Evolutionary conservation across 192 early-diverging fungal genomes (phyloP).

Genomic region (Radiomyces spectabilis): DNA sequence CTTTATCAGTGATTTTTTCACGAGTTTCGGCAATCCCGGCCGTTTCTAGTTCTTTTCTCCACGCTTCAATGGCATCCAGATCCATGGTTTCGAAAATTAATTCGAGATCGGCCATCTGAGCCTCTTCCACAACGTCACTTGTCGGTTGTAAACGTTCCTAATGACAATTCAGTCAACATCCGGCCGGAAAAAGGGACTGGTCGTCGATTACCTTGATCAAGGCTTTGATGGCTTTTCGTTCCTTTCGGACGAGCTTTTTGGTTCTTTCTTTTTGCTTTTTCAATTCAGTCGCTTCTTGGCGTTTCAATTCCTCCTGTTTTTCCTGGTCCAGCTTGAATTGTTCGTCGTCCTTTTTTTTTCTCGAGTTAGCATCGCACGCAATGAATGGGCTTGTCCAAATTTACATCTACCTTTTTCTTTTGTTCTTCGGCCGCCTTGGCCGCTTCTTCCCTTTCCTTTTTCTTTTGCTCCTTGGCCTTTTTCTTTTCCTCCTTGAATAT

Average conservation of each 20-base stretch:
- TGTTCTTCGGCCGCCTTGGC: constrained; percentile 23
- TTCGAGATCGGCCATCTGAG: constrained; percentile 44
- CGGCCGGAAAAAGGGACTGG: too few species aligned
- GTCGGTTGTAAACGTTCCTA: not conserved
- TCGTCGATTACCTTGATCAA: constrained; percentile 31
- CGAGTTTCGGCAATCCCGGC: not conserved
- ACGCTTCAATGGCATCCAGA: constrained; percentile 28
- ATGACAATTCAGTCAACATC: too few species aligned
- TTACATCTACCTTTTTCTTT: constrained; percentile 16
- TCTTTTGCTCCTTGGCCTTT: constrained; percentile 12
- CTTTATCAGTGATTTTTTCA: constrained; percentile 9
- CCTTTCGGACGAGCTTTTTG: constrained; percentile 56
- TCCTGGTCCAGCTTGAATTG: constrained; percentile 23
- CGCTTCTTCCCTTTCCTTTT: constrained; percentile 20
- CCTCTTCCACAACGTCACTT: not conserved
- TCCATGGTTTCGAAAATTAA: constrained; percentile 43
- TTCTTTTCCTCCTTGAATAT: constrained; percentile 53
- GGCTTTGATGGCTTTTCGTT: constrained; percentile 63
- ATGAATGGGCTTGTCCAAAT: not conserved
- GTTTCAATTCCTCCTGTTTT: constrained; percentile 33
- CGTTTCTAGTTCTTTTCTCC: constrained; percentile 24
- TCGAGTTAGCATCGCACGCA: too few species aligned
- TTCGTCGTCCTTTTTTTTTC: not conserved
- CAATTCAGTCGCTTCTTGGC: constrained; percentile 48
- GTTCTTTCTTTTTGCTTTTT: constrained; percentile 41